Evolutionary conservation across 164 flowering plant species (phyloP).

Genomic region (Annona cherimola): DNA sequence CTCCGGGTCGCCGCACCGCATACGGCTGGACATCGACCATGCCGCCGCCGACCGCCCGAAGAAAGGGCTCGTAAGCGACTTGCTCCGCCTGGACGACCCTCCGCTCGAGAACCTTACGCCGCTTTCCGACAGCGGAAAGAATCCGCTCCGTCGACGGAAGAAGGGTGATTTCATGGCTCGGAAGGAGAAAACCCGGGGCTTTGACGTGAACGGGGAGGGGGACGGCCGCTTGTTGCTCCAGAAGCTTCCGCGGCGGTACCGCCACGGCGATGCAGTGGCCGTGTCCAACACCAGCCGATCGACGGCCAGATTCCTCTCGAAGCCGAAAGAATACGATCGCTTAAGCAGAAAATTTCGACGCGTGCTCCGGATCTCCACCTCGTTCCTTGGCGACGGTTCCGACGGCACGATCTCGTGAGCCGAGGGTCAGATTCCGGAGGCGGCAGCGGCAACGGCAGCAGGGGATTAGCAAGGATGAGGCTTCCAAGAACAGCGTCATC

Average conservation of each 20-base stretch:
- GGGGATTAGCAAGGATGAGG: conserved; percentile 28
- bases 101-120: conserved; percentile 37
- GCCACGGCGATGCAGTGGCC: conserved; percentile 81
- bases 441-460: not conserved
- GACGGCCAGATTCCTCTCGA: conserved; percentile 63
- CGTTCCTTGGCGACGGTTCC: conserved; percentile 29
- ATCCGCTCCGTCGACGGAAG: conserved; percentile 50
- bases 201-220: conserved; percentile 60
- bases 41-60: conserved; percentile 45
- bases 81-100: conserved; percentile 64
- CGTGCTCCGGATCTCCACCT: conserved; percentile 30
- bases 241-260: conserved; percentile 46
- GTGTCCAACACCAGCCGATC: conserved; percentile 59
- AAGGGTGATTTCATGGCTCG: conserved; percentile 63
- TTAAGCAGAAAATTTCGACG: conserved; percentile 51
- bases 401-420: conserved; percentile 19
- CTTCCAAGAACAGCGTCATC: conserved; percentile 48
- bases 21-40: conserved; percentile 66
- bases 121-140: conserved; percentile 80
- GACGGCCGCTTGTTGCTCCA: conserved; percentile 69
- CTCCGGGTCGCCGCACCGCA: conserved; percentile 94
- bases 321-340: conserved; percentile 90
- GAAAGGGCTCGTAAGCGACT: conserved; percentile 79
- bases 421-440: conserved; percentile 14
- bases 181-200: conserved; percentile 78